Evolutionary conservation across 116 monocot genomes (phyloP), one percentile per base, ranked within the genome.

Genomic region (Dioscorea cayenensis): DNA sequence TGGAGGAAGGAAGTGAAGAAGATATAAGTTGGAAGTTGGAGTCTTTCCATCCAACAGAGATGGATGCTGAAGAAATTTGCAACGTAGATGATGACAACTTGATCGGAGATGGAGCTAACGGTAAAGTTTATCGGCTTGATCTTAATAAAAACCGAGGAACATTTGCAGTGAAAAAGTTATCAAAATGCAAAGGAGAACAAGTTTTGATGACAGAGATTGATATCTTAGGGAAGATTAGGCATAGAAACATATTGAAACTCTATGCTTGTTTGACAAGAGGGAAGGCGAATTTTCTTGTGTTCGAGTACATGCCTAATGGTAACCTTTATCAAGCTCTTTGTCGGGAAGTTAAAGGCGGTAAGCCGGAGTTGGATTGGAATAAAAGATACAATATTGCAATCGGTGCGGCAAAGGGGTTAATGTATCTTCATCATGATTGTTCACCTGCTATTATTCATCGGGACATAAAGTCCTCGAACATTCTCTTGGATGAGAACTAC

Each of bases 401-500:
- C 1, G 80, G 80, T 17, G 80, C 32, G 0, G 80, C 80, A 2
- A 58, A 80, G 21, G 80, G 75, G 18, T 21, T 80, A 10, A 69
- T 64, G 11, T 76, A 80, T 37, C 80, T 80, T 23, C 94, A 94
- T 66, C 94, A 94, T 75, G 88, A 94, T 50, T 91, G 84, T 67
- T 82, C 86, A 28, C 91, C 90, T 12, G 76, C 86, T 13, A 84
- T 94, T 70, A 72, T 91, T 52, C 94, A 94, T 60, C 75, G 94
- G 18, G 94, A 94, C 63, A 94, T 94, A 37, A 94, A 94, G 66
- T 88, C 91, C 5, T 65, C 78, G 5, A 94, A 94, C 71, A 90
- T 94, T 50, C 74, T 94, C 77, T 77, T 94, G 16, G 91, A 91
- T 52, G 82, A 82, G 63, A 86, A 91, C 16, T 94, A 84, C 71